A percentile compares a stretch with the other conserved stretches of the same genome.
Evolutionary conservation across 805 yeast species (phyloP).

Genomic region (Wickerhamomyces chaumierensis): DNA sequence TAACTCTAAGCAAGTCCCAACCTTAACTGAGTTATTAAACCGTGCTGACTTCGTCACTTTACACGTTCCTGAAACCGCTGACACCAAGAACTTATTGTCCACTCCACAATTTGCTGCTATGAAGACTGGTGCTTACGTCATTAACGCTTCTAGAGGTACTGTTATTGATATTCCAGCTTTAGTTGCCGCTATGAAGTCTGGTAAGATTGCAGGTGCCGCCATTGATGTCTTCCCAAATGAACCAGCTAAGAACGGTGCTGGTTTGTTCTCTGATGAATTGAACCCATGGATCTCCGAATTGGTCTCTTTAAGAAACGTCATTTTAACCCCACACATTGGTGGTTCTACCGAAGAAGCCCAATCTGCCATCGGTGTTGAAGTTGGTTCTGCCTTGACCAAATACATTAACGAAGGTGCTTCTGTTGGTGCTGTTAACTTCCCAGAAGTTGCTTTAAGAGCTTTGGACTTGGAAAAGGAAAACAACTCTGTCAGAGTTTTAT

Average conservation of each 20-base stretch:
- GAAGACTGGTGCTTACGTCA: conserved; percentile 91
- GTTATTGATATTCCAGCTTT: conserved; percentile 94
- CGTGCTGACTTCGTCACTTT: conserved; percentile 81
- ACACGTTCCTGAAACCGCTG: conserved; percentile 92
- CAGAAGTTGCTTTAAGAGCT: conserved; percentile 88
- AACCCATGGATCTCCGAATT: conserved; percentile 81
- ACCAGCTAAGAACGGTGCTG: conserved; percentile 94
- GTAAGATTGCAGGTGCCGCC: conserved; percentile 95
- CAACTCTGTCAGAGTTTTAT: conserved; percentile 76
- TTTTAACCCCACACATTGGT: conserved; percentile 95
- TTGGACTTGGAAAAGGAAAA: conserved; percentile 78
- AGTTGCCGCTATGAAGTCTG: conserved; percentile 81
- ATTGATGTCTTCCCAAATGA: conserved; percentile 93
- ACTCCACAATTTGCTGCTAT: conserved; percentile 88
- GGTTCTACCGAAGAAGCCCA: conserved; percentile 99
- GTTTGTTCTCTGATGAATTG: conserved; percentile 57
- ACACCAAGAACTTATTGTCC: conserved; percentile 82
- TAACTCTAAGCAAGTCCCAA: conserved; percentile 84
- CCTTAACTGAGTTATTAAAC: conserved; percentile 72
- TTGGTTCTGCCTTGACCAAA: conserved; percentile 71
- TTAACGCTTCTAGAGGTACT: conserved; percentile 96
- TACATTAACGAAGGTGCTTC: conserved; percentile 95
- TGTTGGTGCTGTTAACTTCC: conserved; percentile 95
- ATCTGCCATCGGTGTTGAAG: conserved; percentile 94
- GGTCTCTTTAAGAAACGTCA: conserved; percentile 72